A percentile compares a stretch with the other conserved stretches of the same genome.
Conservation (phyloP, 2,329 filamentous ascomycete genomes). For the Byssoonygena ceratinophila region DNA sequence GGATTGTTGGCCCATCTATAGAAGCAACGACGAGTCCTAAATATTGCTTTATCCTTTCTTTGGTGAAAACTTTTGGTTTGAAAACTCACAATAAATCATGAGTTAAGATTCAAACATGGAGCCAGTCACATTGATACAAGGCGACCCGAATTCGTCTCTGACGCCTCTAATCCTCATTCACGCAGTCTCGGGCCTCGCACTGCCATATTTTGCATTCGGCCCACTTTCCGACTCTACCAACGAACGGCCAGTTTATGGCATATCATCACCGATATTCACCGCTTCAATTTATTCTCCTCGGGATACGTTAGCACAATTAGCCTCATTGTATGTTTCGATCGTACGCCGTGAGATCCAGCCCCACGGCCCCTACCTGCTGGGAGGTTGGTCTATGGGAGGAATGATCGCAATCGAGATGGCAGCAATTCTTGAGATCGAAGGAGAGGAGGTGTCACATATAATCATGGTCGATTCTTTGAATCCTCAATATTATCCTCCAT, state of each 20-base stretch:
- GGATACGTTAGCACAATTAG: slow-evolving; percentile 16
- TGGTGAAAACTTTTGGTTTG: too few species aligned
- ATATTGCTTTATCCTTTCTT: too few species aligned
- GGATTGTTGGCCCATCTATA: too few species aligned
- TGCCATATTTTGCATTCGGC: slow-evolving; percentile 19
- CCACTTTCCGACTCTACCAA: slow-evolving; percentile 14
- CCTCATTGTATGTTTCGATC: slow-evolving; percentile 17
- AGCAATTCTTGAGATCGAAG: slow-evolving; percentile 14
- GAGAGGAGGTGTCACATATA: slow-evolving; percentile 17
- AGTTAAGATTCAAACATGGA: slow-evolving; percentile 12
- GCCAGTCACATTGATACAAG: slow-evolving; percentile 19
- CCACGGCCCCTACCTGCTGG: slow-evolving; percentile 30
- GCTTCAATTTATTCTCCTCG: slow-evolving; percentile 16
- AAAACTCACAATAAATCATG: too few species aligned
- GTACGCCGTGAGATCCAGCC: slow-evolving; percentile 23
- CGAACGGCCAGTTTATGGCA: slow-evolving; percentile 19
- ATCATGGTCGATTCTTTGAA: slow-evolving; percentile 21
- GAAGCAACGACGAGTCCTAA: too few species aligned
- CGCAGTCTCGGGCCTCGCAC: slow-evolving; percentile 19
- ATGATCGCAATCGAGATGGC: slow-evolving; percentile 26
- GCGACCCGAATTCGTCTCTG: slow-evolving; percentile 14
- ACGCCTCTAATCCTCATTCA: slow-evolving; percentile 20
- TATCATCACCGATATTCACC: slow-evolving; percentile 19
- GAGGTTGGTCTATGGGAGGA: slow-evolving; percentile 32
- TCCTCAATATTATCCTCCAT: slow-evolving; percentile 14